These are phyloP conservation scores for Camellia sinensis DNA, from an alignment of 148 eudicot species.

Conservation along the genomic window DNA sequence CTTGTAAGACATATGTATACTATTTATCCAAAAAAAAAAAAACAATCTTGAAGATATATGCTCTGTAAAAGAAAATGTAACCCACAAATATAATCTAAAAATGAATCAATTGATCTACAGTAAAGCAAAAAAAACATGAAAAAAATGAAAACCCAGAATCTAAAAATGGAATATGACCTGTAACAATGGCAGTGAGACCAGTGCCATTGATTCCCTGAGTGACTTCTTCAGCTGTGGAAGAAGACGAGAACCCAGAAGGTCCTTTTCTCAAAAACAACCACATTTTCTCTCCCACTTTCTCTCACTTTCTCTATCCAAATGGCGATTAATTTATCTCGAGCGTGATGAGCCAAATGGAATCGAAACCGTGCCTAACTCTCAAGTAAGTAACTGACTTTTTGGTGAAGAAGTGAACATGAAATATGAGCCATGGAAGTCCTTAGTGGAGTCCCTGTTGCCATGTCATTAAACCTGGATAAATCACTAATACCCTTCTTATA, in stretches of 20 bases:
- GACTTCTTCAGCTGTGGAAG: conserved; percentile 29
- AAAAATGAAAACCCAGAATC: neutral
- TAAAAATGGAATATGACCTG: conserved; percentile 20
- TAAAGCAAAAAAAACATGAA: neutral
- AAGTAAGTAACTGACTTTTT: neutral
- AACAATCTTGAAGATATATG: neutral
- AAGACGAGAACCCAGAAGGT: conserved; percentile 24
- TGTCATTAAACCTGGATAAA: neutral
- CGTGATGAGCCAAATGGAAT: too few species aligned
- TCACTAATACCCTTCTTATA: too few species aligned
- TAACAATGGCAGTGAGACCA: conserved; percentile 31
- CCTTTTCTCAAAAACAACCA: conserved; percentile 22
- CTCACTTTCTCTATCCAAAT: neutral
- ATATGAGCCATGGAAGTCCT: neutral
- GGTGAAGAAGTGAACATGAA: neutral
- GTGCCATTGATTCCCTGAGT: conserved; percentile 27
- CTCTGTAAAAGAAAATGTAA: neutral
- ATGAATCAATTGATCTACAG: neutral
- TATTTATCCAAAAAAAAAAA: neutral
- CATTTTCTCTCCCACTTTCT: conserved; percentile 10
- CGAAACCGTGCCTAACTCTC: too few species aligned
- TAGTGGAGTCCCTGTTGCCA: neutral
- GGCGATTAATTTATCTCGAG: too few species aligned
- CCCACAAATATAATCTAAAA: neutral
- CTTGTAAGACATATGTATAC: neutral